Conservation (phyloP, 2,329 filamentous ascomycete genomes). For the Coleophoma crateriformis region DNA sequence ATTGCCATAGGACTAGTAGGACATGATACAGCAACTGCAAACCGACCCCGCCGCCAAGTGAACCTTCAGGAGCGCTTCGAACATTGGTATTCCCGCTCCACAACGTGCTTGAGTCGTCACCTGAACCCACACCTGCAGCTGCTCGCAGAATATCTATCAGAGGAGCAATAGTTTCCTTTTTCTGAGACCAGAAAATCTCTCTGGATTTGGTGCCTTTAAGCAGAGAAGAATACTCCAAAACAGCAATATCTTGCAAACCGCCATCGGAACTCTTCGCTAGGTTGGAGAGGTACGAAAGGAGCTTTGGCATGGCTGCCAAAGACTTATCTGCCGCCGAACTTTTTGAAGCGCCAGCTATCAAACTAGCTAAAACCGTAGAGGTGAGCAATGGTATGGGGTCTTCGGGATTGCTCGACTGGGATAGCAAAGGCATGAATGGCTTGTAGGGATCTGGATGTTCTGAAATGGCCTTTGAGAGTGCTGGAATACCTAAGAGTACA, state of each 20-base stretch:
- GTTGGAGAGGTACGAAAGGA: slow-evolving; percentile 81
- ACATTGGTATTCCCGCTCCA: slow-evolving; percentile 50
- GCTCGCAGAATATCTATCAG: slow-evolving; percentile 77
- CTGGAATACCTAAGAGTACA: slow-evolving; percentile 60
- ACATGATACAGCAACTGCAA: slow-evolving; percentile 93
- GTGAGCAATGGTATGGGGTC: slow-evolving; percentile 87
- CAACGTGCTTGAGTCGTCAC: slow-evolving; percentile 54
- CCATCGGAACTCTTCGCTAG: slow-evolving; percentile 82
- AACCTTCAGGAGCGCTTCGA: slow-evolving; percentile 57
- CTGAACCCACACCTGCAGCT: slow-evolving; percentile 66
- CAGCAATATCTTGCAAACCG: slow-evolving; percentile 90
- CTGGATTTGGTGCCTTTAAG: slow-evolving; percentile 71
- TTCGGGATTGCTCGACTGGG: slow-evolving; percentile 66
- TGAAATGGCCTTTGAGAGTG: slow-evolving; percentile 71
- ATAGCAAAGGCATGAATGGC: slow-evolving; percentile 77
- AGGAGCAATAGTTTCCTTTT: slow-evolving; percentile 77
- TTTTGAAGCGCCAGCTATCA: slow-evolving; percentile 60
- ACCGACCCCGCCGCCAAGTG: slow-evolving; percentile 75
- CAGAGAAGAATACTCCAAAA: slow-evolving; percentile 83
- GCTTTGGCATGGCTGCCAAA: slow-evolving; percentile 64
- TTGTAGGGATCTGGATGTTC: slow-evolving; percentile 72
- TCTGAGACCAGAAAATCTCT: slow-evolving; percentile 85
- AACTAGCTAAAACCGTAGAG: slow-evolving; percentile 75
- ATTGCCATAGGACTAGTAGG: slow-evolving; percentile 88
- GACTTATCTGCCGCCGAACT: slow-evolving; percentile 57